Base-by-base conservation (phyloP, 306 rosid species). In the Parietaria judaica region DNA sequence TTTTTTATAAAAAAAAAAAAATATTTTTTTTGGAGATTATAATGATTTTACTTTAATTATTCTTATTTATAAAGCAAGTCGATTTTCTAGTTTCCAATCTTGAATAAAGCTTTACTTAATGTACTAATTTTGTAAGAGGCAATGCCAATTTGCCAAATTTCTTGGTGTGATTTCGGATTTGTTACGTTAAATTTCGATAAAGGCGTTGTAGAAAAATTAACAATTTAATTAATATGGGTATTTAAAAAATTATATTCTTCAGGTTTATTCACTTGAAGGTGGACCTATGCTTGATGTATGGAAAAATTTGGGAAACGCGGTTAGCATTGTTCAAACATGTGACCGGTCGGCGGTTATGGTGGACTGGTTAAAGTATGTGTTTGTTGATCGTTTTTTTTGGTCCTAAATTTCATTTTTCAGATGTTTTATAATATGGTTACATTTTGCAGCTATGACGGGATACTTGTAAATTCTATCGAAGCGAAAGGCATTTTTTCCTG, bases 281-380 rank as follows among this genome's bases (percentile, higher is more conserved):
- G 99, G 99, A 35, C 91, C 94, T 47, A 84, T 66, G 60, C 83
- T 35, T 69, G 72, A 63, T 61, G 74, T 69, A 63, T 94, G 99
- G 99, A 83, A 60, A 72, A 79, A 70, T 62, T 71, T 84, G 67
- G 85, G 86, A 71, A 80, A 83, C 71, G 82, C 84, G 3, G 67
- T 86, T n/a, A 67, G 74, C 63, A 51, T 86, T 59, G 72, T 83
- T 72, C 83, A 63, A 72, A 69, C 86, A 47, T 80, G 82, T 79
- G 82, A 79, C 66, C 79, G 77, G 65, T 51, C 66, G 6, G 72
- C 63, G 74, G 72, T 69, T 64, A 54, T 56, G 46, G 80, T 94
- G 52, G 99, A 94, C 69, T 94, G 99, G 97, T 90, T 94, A 56
- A 86, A 68, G 99, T 94, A 94, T 67, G 81, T 55, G 37, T 15